Conservation (phyloP, 192 early-diverging fungal genomes). For the Entophlyctis luteolus region DNA sequence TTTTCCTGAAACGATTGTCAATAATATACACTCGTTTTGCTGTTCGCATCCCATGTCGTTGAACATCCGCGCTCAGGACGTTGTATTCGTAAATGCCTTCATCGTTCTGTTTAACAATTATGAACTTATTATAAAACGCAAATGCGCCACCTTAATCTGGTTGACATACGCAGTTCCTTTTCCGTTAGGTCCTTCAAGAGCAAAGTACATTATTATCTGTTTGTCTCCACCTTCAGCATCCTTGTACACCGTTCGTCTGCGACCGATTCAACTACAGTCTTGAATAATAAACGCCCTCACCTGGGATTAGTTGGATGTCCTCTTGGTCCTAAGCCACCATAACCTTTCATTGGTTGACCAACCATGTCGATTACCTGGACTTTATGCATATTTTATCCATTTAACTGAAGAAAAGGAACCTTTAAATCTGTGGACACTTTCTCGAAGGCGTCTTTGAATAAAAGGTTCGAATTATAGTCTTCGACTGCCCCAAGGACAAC, state of each 20-base stretch:
- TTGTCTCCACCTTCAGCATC: conserved; percentile 18
- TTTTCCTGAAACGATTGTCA: conserved; percentile 8
- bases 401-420: neutral
- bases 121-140: neutral
- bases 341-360: conserved; percentile 19
- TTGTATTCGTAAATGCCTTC: conserved; percentile 22
- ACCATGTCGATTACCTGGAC: conserved; percentile 9
- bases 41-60: conserved; percentile 5
- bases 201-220: conserved; percentile 20
- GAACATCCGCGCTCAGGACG: conserved; percentile 21
- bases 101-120: neutral
- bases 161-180: conserved; percentile 24
- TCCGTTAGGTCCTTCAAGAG: conserved; percentile 19
- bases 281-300: neutral
- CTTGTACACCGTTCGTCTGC: conserved; percentile 17
- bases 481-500: conserved; percentile 12
- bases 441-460: conserved; percentile 24
- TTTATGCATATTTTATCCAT: neutral
- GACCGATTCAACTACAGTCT: neutral
- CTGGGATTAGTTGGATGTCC: neutral
- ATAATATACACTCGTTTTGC: conserved; percentile 17
- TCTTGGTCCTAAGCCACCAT: conserved; percentile 16
- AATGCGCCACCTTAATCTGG: conserved; percentile 8
- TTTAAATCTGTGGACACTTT: conserved; percentile 3
- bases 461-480: neutral